Evolutionary conservation across 2,329 filamentous ascomycete species (phyloP), one percentile per base, ranked within the genome.

Genomic region (Penicillium brevicompactum): DNA sequence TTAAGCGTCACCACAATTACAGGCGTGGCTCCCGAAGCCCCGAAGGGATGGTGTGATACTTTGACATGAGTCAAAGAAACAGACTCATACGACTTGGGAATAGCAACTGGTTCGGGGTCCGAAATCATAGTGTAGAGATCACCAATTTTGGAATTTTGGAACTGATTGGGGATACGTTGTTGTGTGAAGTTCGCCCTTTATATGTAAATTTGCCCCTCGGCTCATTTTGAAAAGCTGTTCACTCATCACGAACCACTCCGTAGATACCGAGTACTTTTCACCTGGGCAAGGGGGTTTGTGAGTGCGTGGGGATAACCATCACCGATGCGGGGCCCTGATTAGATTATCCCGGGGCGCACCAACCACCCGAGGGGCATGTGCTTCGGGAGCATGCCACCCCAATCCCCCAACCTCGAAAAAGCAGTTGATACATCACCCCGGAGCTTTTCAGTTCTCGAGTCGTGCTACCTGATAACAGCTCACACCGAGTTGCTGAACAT

Each of bases 1-100:
- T 82, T 79, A 58, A 84, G 69, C n/a, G 77, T 75, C 50, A 84
- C 59, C 34, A 82, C 62, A 45, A 78, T 71, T 22, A 83, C 73
- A 0, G 62, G 56, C 0, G 70, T 72, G 5, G 82, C 80, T 2
- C 78, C 74, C 10, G 79, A 70, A 0, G 86, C 83, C 32, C 60
- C 66, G 5, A 59, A 61, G 6, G 71, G 72, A 24, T 72, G 64
- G 47, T 74, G 70, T 14, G 65, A 66, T 49, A 73, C 58, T 47
- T 64, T 67, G 64, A 74, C 67, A 52, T 73, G 62, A 16, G 60
- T 57, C 7, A 58, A 52, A 14, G 56, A 53, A 13, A 74, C 65
- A 11, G 63, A 55, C 41, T 67, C 59, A 56, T 74, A 74, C 5
- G 70, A 72, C 13, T 61, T 53, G 31, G 70, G 70, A 22, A 65